Evolutionary conservation across 495 filamentous ascomycete genomes (phyloP).

Genomic region (Daldinia grandis): DNA sequence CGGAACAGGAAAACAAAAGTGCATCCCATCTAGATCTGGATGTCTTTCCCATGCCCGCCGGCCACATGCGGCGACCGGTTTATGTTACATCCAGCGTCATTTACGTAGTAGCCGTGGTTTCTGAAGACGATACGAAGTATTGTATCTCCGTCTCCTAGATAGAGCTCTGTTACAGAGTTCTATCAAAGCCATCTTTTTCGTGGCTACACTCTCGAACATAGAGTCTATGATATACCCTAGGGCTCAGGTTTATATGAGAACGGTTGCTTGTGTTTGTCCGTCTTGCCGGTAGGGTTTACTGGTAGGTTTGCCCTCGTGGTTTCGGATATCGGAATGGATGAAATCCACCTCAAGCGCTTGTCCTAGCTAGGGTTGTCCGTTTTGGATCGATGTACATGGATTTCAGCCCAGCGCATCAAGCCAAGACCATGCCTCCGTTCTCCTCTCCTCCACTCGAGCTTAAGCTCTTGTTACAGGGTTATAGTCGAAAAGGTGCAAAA

Average conservation of each 20-base stretch:
- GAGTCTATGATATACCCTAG: not conserved
- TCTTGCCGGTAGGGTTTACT: slow-evolving; percentile 5
- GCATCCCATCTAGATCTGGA: slow-evolving; percentile 34
- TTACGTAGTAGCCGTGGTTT: slow-evolving; percentile 1
- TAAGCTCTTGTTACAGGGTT: slow-evolving; percentile 37
- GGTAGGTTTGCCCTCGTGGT: not conserved
- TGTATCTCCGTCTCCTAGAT: not conserved
- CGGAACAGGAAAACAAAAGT: slow-evolving; percentile 41
- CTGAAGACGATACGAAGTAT: not conserved
- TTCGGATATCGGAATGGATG: slow-evolving; percentile 14
- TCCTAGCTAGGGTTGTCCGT: slow-evolving; percentile 34
- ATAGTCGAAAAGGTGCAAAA: slow-evolving; percentile 20
- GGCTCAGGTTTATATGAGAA: not conserved
- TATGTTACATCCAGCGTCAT: slow-evolving; percentile 17
- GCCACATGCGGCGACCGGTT: slow-evolving; percentile 18
- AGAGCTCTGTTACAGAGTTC: not conserved
- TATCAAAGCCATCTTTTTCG: not conserved
- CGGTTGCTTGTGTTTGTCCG: slow-evolving; percentile 10
- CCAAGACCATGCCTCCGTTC: slow-evolving; percentile 44
- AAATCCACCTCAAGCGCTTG: slow-evolving; percentile 5
- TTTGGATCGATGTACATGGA: slow-evolving; percentile 41
- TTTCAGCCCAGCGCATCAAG: slow-evolving; percentile 39
- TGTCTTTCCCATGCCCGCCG: slow-evolving; percentile 19
- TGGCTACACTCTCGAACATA: not conserved
- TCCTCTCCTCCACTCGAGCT: slow-evolving; percentile 44